A percentile compares a stretch with the other conserved stretches of the same genome.
phyloP scores from a whole-genome alignment of 331 rosid species.

The Malus hybrid region DNA sequence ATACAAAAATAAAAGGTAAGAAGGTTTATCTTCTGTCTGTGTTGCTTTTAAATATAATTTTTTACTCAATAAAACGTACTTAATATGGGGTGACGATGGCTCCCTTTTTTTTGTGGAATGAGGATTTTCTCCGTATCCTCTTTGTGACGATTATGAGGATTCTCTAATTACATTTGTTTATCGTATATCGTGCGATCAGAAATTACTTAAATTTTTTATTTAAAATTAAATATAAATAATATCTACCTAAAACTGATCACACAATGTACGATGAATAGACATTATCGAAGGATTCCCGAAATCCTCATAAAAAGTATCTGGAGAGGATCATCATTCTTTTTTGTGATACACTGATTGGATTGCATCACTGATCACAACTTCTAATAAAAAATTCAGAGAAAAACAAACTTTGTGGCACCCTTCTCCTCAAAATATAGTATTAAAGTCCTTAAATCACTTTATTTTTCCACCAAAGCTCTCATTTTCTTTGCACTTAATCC shows the following conservation, averaged over 20 bases:
- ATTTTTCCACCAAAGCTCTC: conserved; percentile 4
- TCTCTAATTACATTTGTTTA: too few species aligned
- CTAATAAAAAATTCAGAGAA: not conserved
- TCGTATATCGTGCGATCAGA: fast-evolving
- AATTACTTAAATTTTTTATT: too few species aligned
- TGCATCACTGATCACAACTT: conserved; percentile 24
- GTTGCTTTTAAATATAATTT: not conserved
- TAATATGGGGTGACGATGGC: conserved; percentile 22
- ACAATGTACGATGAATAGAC: too few species aligned
- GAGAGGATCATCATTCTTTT: not conserved
- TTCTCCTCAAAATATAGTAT: not conserved
- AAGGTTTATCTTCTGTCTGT: not conserved
- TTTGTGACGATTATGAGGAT: too few species aligned
- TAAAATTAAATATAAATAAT: too few species aligned
- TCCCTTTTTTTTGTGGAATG: not conserved
- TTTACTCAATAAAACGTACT: conserved; percentile 4
- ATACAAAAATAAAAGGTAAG: not conserved
- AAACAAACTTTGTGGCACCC: conserved; percentile 7
- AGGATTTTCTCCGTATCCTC: too few species aligned
- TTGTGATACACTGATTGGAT: conserved; percentile 27
- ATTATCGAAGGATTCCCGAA: too few species aligned
- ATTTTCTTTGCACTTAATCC: conserved; percentile 22
- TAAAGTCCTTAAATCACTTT: conserved; percentile 22
- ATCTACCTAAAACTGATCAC: fast-evolving
- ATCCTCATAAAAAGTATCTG: too few species aligned